phyloP scores from a whole-genome alignment of 2,329 filamentous ascomycete genomes.

The Botryotinia globosa region DNA sequence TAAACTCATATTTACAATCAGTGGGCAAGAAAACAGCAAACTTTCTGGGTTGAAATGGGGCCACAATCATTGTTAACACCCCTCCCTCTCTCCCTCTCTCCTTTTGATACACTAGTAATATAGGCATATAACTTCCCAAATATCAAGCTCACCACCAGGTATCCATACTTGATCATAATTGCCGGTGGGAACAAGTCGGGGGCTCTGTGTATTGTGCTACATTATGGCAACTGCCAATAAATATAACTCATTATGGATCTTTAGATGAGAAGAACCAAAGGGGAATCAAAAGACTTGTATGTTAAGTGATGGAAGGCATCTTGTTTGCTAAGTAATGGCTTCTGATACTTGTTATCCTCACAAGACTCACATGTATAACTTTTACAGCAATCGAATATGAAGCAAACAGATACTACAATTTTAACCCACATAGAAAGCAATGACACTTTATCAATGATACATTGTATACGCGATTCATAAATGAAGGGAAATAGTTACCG shows the following conservation, averaged over 20 bases:
- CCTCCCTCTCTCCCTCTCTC: no score
- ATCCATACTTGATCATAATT: not conserved
- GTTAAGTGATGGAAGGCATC: not conserved
- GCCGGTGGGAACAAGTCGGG: not conserved
- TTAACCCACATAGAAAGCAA: not conserved
- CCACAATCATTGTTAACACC: not conserved
- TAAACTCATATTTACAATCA: not conserved
- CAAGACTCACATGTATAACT: not conserved
- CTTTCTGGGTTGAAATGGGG: not conserved
- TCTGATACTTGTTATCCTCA: not conserved
- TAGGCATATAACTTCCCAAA: not conserved
- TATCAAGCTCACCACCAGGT: not conserved
- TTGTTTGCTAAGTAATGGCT: not conserved
- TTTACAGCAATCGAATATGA: not conserved
- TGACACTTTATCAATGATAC: not conserved
- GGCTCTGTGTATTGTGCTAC: not conserved
- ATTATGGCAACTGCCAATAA: constrained; percentile 7
- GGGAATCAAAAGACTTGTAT: not conserved
- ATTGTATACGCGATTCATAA: not conserved
- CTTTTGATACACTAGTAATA: not conserved
- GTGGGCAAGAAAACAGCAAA: not conserved
- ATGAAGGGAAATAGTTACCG: not conserved
- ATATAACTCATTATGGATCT: not conserved
- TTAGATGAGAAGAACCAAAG: not conserved
- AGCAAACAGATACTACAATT: not conserved